phyloP scores from a whole-genome alignment of 2,329 filamentous ascomycete species.

The Cladosporium sp. region DNA sequence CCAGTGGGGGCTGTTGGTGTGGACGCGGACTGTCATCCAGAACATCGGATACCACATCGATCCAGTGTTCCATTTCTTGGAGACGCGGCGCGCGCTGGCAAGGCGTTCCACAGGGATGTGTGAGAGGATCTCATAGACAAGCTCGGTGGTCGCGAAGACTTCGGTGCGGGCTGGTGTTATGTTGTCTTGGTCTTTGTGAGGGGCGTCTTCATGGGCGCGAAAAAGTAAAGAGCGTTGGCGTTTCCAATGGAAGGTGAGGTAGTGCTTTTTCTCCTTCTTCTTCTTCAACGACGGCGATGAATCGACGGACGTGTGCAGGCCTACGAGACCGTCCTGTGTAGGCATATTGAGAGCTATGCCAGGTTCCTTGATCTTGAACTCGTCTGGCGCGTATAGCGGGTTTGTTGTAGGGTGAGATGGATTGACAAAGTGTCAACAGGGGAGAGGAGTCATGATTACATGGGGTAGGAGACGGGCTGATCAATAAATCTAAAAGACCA shows the following conservation, averaged over 20 bases:
- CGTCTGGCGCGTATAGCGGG: too few relatives aligned
- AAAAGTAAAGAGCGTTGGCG: not conserved
- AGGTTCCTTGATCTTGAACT: not conserved
- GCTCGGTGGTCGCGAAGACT: not conserved
- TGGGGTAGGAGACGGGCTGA: too few relatives aligned
- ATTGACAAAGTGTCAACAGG: too few relatives aligned
- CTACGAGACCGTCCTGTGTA: not conserved
- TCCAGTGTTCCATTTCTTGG: not conserved
- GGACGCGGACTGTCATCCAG: not conserved
- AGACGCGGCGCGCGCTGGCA: not conserved
- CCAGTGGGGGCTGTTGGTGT: not conserved
- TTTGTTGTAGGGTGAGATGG: too few relatives aligned
- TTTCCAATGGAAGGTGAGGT: not conserved
- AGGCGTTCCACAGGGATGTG: not conserved
- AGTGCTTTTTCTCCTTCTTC: not conserved
- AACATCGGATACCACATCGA: too few relatives aligned
- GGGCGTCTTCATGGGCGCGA: not conserved
- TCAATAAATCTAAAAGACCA: too few relatives aligned
- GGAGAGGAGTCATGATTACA: too few relatives aligned
- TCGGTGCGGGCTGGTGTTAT: not conserved
- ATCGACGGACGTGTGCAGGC: not conserved
- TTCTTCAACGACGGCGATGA: not conserved
- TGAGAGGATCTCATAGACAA: not conserved
- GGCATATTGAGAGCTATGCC: not conserved
- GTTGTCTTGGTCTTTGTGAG: not conserved